These are phyloP conservation scores for Torulaspora quercuum DNA, from an alignment of 805 yeast species.

Conservation along the genomic window DNA sequence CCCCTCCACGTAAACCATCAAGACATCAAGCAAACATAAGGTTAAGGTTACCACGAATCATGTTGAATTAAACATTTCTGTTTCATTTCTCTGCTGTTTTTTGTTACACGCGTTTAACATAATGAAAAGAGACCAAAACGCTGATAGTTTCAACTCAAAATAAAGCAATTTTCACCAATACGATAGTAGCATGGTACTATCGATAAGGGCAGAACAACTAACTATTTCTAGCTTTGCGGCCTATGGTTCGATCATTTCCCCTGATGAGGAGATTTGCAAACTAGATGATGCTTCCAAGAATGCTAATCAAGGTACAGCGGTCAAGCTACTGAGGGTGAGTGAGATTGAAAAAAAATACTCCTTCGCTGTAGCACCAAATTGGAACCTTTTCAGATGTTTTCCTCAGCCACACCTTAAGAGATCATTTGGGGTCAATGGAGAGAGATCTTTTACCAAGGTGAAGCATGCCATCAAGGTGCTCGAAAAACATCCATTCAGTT, in stretches of 20 bases:
- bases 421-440: slow-evolving; percentile 2
- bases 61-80: too few relatives aligned
- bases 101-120: too few relatives aligned
- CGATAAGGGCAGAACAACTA: slow-evolving; percentile 50
- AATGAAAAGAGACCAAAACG: too few relatives aligned
- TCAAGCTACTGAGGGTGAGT: slow-evolving; percentile 69
- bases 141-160: too few relatives aligned
- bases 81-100: too few relatives aligned
- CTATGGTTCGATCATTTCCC: slow-evolving; percentile 76
- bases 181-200: slow-evolving; percentile 1
- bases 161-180: too few relatives aligned
- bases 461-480: slow-evolving; percentile 60
- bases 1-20: too few relatives aligned
- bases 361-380: slow-evolving; percentile 51
- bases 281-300: slow-evolving; percentile 37
- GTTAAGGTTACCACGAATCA: too few relatives aligned
- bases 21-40: too few relatives aligned
- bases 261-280: slow-evolving; percentile 58
- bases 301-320: slow-evolving; percentile 95
- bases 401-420: slow-evolving; percentile 63
- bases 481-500: slow-evolving; percentile 84
- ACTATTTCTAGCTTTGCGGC: slow-evolving; percentile 63
- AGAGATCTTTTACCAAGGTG: slow-evolving; percentile 1
- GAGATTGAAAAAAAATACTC: slow-evolving; percentile 52
- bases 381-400: slow-evolving; percentile 80